phyloP scores from a whole-genome alignment of 2,329 filamentous ascomycete species.

The Nemania diffusa region DNA sequence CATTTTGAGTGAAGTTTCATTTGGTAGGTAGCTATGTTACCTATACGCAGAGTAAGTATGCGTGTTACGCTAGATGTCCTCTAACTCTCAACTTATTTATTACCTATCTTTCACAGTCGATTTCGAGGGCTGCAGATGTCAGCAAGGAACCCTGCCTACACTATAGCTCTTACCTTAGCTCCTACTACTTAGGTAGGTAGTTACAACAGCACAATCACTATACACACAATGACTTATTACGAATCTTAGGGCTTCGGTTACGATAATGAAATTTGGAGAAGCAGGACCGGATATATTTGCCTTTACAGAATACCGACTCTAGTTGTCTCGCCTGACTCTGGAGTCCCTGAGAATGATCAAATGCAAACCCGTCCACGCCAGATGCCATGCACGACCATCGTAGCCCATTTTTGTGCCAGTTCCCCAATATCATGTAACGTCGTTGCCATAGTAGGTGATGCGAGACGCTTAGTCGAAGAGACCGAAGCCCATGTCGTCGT shows the following conservation, averaged over 20 bases:
- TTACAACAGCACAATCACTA: background rate
- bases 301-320: constrained; percentile 40
- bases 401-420: constrained; percentile 44
- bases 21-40: too few relatives aligned
- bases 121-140: too few relatives aligned
- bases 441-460: constrained; percentile 38
- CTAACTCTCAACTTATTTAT: too few relatives aligned
- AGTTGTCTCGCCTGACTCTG: constrained; percentile 38
- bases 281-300: constrained; percentile 43
- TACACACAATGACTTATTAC: background rate
- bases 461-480: constrained; percentile 73
- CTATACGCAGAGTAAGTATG: too few relatives aligned
- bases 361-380: constrained; percentile 46
- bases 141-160: too few relatives aligned
- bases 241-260: background rate
- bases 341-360: constrained; percentile 37
- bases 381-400: constrained; percentile 46
- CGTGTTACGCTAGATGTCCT: too few relatives aligned
- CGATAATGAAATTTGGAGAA: constrained; percentile 36
- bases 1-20: too few relatives aligned
- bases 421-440: constrained; percentile 45
- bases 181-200: background rate
- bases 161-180: background rate
- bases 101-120: too few relatives aligned
- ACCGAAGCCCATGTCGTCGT: constrained; percentile 82